Evolutionary conservation across 768 basidiomycete species (phyloP), one percentile per base, ranked within the genome.

Genomic region (Rhizopogon rudus): DNA sequence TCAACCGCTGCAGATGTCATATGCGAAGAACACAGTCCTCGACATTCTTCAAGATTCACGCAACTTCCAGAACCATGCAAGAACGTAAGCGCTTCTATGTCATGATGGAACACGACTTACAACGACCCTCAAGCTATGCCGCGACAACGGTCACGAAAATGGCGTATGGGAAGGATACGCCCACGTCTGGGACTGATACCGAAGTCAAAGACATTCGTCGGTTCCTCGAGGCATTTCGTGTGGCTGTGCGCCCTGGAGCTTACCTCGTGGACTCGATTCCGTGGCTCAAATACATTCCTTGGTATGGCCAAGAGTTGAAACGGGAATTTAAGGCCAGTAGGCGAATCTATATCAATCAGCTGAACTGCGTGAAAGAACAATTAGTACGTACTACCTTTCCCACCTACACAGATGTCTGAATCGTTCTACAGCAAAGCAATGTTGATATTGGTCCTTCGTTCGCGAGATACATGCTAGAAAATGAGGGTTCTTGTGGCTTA

Each of bases 281-380:
- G 0, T 46, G 71, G 42, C 60, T 75, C 17, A 57, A 53, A 17
- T 82, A 79, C 58, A 61, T 88, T 16, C 84, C 86, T 1, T 81
- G 81, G n/a, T 84, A 85, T 61, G 72, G 82, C 1, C 71, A 73
- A 16, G 78, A 82, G 62, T 71, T 86, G 6, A 73, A 75, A 53
- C 70, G 72, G 2, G 79, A 78, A 10, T 83, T 84, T 57, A 58
- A 64, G 2, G 78, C 81, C 53, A 83, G 84, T 55, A 70, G 81
- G 0, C 59, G 57, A 0, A 63, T 84, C 25, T 81, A 84, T 63
- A 79, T 73, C 56, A 64, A 69, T 1, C 79, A 80, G 33, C 67
- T 84, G 10, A 60, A 67, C 31, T 68, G 67, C 35, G 78, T 81
- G 3, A 70, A 71, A 40, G 62, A 64, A n/a, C 71, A 73, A 52